These are phyloP conservation scores for Dendrocalamus latiflorus DNA, from an alignment of 202 grass and related monocot genomes.

Conservation along the genomic window DNA sequence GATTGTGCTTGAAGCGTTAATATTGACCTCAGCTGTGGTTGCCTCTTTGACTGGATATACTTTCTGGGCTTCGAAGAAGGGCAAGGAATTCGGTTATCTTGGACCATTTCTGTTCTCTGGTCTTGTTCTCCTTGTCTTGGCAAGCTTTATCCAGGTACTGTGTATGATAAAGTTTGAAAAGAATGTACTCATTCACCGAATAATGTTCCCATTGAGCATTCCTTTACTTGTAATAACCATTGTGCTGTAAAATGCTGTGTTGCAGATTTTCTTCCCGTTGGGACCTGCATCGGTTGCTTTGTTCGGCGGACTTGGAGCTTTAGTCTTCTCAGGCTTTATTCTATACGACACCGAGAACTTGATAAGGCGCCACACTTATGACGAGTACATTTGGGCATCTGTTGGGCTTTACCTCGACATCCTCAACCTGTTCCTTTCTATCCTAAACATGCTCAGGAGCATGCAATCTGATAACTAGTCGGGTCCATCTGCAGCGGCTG, in stretches of 20 bases:
- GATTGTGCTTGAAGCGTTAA: conserved; percentile 93
- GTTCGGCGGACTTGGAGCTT: conserved; percentile 70
- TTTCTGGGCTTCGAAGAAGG: conserved; percentile 98
- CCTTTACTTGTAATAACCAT: neutral
- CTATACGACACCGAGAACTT: conserved; percentile 91
- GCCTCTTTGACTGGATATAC: conserved; percentile 85
- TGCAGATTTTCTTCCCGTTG: conserved; percentile 93
- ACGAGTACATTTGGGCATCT: conserved; percentile 98
- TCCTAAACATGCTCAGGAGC: conserved; percentile 81
- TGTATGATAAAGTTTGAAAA: neutral
- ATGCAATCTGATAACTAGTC: conserved; percentile 72
- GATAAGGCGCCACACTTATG: conserved; percentile 85
- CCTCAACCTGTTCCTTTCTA: conserved; percentile 84
- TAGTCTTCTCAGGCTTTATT: conserved; percentile 85
- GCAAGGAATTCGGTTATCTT: conserved; percentile 87
- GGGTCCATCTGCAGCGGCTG: neutral
- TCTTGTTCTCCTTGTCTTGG: conserved; percentile 73
- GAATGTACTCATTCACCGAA: neutral
- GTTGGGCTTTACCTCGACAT: conserved; percentile 97
- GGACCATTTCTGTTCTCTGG: conserved; percentile 70
- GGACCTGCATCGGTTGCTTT: conserved; percentile 66
- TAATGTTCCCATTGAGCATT: neutral
- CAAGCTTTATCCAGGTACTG: conserved; percentile 83
- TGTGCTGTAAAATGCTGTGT: neutral
- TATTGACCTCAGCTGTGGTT: conserved; percentile 85